Percentiles rank a stretch among this genome's conserved stretches.
These are phyloP conservation scores for Ophiostoma pallidulum DNA, from an alignment of 2,329 filamentous ascomycete species.

Conservation along the genomic window DNA sequence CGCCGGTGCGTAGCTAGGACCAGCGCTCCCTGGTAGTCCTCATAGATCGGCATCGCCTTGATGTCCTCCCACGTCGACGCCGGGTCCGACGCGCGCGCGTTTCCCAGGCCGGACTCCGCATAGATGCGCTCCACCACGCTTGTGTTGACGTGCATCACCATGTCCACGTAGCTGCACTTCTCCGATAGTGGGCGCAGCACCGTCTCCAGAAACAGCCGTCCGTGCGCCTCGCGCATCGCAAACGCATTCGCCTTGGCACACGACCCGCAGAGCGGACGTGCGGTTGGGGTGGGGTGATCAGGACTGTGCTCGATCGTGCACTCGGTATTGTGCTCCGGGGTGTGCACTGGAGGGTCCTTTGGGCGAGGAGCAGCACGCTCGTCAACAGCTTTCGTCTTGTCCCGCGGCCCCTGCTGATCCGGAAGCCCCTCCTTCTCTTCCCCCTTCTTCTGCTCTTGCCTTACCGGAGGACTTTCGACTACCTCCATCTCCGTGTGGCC, in stretches of 20 bases:
- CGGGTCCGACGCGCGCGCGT: neutral
- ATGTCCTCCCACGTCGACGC: neutral
- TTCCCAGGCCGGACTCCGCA: conserved; percentile 2
- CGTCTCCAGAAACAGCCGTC: conserved; percentile 14
- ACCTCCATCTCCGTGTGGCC: neutral
- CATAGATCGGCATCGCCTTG: conserved; percentile 9
- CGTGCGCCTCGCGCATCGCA: conserved; percentile 14
- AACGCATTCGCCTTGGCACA: conserved; percentile 7
- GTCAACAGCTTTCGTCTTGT: neutral
- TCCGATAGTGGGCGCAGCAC: conserved; percentile 13
- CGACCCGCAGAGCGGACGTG: neutral
- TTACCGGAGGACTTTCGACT: no score
- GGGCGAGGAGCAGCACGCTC: neutral
- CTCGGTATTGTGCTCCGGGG: no score
- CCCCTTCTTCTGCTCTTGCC: neutral
- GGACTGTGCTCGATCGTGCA: no score
- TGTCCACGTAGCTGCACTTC: conserved; percentile 4
- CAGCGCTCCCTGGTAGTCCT: conserved; percentile 13
- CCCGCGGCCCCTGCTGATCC: neutral
- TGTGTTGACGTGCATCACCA: conserved; percentile 12
- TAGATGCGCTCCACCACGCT: conserved; percentile 10
- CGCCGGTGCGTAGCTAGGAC: conserved; percentile 5
- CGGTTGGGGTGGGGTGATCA: neutral
- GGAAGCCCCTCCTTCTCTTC: neutral
- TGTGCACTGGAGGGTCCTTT: neutral